These are phyloP conservation scores for Pisolithus albus DNA, from an alignment of 768 basidiomycete species.

Conservation along the genomic window DNA sequence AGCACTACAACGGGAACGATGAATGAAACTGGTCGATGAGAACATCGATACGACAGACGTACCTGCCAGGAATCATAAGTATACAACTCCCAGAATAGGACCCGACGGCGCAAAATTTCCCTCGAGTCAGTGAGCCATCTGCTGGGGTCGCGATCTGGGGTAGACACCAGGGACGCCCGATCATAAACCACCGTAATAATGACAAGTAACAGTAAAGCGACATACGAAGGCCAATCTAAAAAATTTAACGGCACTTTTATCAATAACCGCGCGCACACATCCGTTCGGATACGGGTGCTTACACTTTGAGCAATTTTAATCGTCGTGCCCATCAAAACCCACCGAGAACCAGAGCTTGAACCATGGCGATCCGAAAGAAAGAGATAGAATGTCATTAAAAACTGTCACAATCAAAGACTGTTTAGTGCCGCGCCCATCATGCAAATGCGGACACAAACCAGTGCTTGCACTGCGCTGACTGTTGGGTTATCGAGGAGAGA, in stretches of 20 bases:
- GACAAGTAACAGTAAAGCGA: slow-evolving; percentile 5
- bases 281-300: slow-evolving; percentile 23
- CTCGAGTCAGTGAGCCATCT: slow-evolving; percentile 51
- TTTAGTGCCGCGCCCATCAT: slow-evolving; percentile 24
- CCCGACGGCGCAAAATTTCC: slow-evolving; percentile 57
- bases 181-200: slow-evolving; percentile 2
- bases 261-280: neutral
- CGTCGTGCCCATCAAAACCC: slow-evolving; percentile 63
- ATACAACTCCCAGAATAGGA: slow-evolving; percentile 58
- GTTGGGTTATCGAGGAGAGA: slow-evolving; percentile 66
- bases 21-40: slow-evolving; percentile 11
- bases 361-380: slow-evolving; percentile 66
- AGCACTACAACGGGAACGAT: slow-evolving; percentile 42
- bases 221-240: slow-evolving; percentile 66
- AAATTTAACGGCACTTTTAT: slow-evolving; percentile 1
- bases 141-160: slow-evolving; percentile 62
- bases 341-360: slow-evolving; percentile 54
- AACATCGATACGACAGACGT: slow-evolving; percentile 1
- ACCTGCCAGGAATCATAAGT: slow-evolving; percentile 33
- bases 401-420: slow-evolving; percentile 32
- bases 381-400: slow-evolving; percentile 64
- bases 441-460: slow-evolving; percentile 37
- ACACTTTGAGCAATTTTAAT: slow-evolving; percentile 68
- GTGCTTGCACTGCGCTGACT: slow-evolving; percentile 57
- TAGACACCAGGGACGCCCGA: neutral